Conservation (phyloP, 2,329 filamentous ascomycete genomes). For the Fusarium sp. region DNA sequence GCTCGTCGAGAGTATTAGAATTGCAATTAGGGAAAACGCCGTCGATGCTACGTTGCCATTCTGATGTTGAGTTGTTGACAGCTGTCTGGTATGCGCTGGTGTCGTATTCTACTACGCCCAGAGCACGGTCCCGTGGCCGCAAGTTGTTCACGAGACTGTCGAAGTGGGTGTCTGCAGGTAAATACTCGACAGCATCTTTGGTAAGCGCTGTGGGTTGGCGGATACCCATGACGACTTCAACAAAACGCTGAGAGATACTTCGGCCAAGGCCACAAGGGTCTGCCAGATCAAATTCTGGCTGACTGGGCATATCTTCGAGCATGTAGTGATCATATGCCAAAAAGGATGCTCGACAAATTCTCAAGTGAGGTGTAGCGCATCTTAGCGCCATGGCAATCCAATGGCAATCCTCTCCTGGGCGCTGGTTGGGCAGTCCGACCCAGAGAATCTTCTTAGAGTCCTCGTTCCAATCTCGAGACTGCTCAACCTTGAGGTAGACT, state of each 20-base stretch:
- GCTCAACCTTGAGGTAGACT: constrained; percentile 60
- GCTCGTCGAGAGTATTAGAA: constrained; percentile 58
- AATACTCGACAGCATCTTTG: constrained; percentile 54
- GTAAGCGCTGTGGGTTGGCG: constrained; percentile 54
- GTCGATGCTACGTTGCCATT: constrained; percentile 60
- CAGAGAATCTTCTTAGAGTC: constrained; percentile 57
- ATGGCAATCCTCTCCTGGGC: constrained; percentile 53
- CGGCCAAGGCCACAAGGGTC: constrained; percentile 60
- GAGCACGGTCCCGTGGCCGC: constrained; percentile 43
- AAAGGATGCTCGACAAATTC: constrained; percentile 60
- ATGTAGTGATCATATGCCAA: constrained; percentile 61
- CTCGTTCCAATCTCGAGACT: constrained; percentile 52
- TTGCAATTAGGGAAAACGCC: constrained; percentile 61
- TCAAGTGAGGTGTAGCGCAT: constrained; percentile 53
- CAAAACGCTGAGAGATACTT: constrained; percentile 61
- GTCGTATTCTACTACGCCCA: constrained; percentile 54
- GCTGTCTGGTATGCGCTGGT: constrained; percentile 55
- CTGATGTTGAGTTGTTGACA: constrained; percentile 58
- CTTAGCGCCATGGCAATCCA: constrained; percentile 62
- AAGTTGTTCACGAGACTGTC: constrained; percentile 48
- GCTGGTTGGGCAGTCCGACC: constrained; percentile 61
- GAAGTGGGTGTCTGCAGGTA: constrained; percentile 47
- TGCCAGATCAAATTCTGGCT: constrained; percentile 56
- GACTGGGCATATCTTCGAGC: constrained; percentile 48
- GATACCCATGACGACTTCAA: constrained; percentile 60